A percentile compares a stretch with the other conserved stretches of the same genome.
These are phyloP conservation scores for Lentinula sp. DNA, from an alignment of 768 basidiomycete species.

Conservation along the genomic window DNA sequence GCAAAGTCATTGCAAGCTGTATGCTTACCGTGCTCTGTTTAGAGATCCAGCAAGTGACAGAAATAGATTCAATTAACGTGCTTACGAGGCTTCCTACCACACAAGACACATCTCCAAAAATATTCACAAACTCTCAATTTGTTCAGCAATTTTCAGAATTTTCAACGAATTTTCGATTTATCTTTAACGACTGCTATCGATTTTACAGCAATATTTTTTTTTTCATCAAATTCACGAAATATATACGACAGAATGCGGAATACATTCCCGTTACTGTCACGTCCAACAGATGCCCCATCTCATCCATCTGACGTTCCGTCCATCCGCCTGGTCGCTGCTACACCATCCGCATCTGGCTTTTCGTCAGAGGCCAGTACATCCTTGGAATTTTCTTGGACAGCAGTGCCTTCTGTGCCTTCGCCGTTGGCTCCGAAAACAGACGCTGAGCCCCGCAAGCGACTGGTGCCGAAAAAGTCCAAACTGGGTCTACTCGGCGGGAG, in stretches of 20 bases:
- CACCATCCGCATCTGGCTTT: conserved; percentile 47
- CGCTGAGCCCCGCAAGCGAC: conserved; percentile 29
- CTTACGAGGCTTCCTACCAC: conserved; percentile 3
- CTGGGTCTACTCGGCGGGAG: conserved; percentile 31
- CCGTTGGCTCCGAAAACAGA: conserved; percentile 27
- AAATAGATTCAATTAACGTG: conserved; percentile 4
- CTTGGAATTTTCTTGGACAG: conserved; percentile 30
- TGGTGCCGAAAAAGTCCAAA: conserved; percentile 73
- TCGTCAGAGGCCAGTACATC: conserved; percentile 29
- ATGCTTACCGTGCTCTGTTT: background rate
- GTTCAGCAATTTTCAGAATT: background rate
- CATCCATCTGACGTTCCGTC: conserved; percentile 38
- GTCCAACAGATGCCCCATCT: conserved; percentile 17
- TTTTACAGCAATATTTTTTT: background rate
- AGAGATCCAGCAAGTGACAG: conserved; percentile 4
- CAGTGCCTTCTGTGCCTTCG: conserved; percentile 19
- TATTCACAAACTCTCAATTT: background rate
- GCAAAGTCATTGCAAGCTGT: background rate
- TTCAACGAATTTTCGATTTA: background rate
- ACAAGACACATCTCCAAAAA: conserved; percentile 1
- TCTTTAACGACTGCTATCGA: background rate
- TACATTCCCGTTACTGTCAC: conserved; percentile 20
- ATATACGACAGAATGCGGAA: conserved; percentile 11
- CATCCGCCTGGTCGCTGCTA: conserved; percentile 66
- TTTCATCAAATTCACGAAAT: conserved; percentile 1